Conservation (phyloP, 305 asterid species). For the Solanum hybrid region DNA sequence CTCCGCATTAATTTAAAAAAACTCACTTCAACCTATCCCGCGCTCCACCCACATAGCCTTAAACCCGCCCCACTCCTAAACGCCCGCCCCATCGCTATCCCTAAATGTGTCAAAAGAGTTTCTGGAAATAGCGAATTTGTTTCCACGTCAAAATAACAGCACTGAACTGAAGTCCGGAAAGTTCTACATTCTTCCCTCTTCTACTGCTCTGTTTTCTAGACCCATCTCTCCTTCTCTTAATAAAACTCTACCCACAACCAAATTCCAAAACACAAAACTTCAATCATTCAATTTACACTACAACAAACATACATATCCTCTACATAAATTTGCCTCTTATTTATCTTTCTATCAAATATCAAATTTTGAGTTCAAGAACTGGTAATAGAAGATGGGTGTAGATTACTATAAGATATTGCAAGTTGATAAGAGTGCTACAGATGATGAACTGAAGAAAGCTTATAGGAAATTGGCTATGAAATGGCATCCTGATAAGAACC, state of each 20-base stretch:
- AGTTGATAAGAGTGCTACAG: conserved; percentile 68
- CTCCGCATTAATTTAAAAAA: too few species aligned
- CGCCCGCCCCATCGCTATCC: too few species aligned
- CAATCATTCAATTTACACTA: neutral
- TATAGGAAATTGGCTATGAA: conserved; percentile 84
- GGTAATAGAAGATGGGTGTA: conserved; percentile 42
- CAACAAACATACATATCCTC: neutral
- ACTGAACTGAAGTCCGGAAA: conserved; percentile 27
- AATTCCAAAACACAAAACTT: neutral
- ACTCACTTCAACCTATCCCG: too few species aligned
- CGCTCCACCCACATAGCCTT: too few species aligned
- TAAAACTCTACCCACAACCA: neutral
- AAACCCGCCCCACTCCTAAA: too few species aligned
- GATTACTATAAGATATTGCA: conserved; percentile 70
- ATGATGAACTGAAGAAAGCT: conserved; percentile 86
- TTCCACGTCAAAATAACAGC: neutral
- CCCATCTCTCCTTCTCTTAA: conserved; percentile 14
- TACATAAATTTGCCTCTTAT: neutral
- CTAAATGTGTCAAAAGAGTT: neutral
- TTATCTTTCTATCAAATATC: neutral
- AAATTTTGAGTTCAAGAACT: neutral
- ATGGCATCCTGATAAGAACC: conserved; percentile 88
- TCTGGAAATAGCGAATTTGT: neutral
- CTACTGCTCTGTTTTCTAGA: conserved; percentile 26
- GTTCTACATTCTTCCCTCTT: conserved; percentile 15